Evolutionary conservation across 2,329 filamentous ascomycete species (phyloP).

Genomic region (Cladosporium sp.): DNA sequence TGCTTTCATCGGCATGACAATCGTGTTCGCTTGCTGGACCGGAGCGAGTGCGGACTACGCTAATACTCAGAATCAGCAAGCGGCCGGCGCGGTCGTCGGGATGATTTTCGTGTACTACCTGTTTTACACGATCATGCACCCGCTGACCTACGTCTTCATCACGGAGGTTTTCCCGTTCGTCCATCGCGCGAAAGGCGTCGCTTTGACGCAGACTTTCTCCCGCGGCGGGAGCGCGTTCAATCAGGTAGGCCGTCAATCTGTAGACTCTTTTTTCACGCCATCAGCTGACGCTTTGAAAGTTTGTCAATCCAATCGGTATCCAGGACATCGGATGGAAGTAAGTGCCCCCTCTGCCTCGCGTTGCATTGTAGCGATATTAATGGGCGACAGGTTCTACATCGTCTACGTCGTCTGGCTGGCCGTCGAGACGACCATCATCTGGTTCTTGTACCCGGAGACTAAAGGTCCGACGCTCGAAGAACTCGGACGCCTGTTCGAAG

Average conservation of each 20-base stretch:
- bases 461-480: slow-evolving; percentile 69
- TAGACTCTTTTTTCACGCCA: neutral
- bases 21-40: slow-evolving; percentile 9
- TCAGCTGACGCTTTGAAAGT: neutral
- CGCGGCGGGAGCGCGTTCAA: slow-evolving; percentile 9
- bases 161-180: slow-evolving; percentile 12
- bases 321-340: slow-evolving; percentile 15
- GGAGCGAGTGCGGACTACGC: slow-evolving; percentile 5
- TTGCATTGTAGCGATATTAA: neutral
- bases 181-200: slow-evolving; percentile 8
- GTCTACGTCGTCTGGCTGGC: slow-evolving; percentile 15
- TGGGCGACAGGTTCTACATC: slow-evolving; percentile 9
- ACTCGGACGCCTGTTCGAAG: slow-evolving; percentile 62
- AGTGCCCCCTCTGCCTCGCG: neutral
- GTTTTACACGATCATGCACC: slow-evolving; percentile 12
- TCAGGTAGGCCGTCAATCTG: neutral
- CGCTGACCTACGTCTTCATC: slow-evolving; percentile 12
- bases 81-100: slow-evolving; percentile 8
- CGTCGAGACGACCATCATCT: slow-evolving; percentile 34
- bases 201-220: slow-evolving; percentile 5
- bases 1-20: slow-evolving; percentile 15
- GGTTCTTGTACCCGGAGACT: slow-evolving; percentile 60
- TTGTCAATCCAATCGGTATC: slow-evolving; percentile 18
- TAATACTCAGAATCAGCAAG: slow-evolving; percentile 5
- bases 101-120: slow-evolving; percentile 12